These are phyloP conservation scores for Fusarium piperis DNA, from an alignment of 2,329 filamentous ascomycete species.

Conservation along the genomic window DNA sequence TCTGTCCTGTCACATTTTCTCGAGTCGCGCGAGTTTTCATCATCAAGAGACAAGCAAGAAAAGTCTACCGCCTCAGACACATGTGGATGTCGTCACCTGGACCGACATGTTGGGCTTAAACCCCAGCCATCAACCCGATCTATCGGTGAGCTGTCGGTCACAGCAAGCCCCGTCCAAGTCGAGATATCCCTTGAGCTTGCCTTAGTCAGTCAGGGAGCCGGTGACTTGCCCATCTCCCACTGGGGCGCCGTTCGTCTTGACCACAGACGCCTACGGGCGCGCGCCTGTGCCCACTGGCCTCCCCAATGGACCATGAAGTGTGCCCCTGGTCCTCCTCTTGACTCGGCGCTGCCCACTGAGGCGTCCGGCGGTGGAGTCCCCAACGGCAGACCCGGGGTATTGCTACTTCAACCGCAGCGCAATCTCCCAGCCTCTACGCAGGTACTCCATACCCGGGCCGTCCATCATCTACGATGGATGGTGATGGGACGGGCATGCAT, in stretches of 20 bases:
- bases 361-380: slow-evolving; percentile 31
- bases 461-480: slow-evolving; percentile 21
- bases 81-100: slow-evolving; percentile 24
- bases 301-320: slow-evolving; percentile 12
- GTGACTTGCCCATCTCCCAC: slow-evolving; percentile 2
- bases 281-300: slow-evolving; percentile 27
- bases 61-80: slow-evolving; percentile 14
- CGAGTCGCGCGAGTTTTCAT: slow-evolving; percentile 3
- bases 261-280: slow-evolving; percentile 13
- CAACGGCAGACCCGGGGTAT: slow-evolving; percentile 34
- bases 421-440: slow-evolving; percentile 40
- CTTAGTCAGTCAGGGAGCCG: neutral
- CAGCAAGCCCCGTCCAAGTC: neutral
- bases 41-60: slow-evolving; percentile 8
- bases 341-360: slow-evolving; percentile 40
- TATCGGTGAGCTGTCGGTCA: slow-evolving; percentile 15
- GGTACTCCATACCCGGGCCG: slow-evolving; percentile 23
- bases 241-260: neutral
- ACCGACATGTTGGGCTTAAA: slow-evolving; percentile 2
- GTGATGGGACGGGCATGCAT: slow-evolving; percentile 14
- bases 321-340: slow-evolving; percentile 22
- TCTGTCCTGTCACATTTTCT: neutral
- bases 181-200: neutral
- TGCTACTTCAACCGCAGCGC: slow-evolving; percentile 32
- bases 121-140: slow-evolving; percentile 22